Evolutionary conservation across 73 alveolate genomes (phyloP).

Genomic region (Strombidium stylifer): DNA sequence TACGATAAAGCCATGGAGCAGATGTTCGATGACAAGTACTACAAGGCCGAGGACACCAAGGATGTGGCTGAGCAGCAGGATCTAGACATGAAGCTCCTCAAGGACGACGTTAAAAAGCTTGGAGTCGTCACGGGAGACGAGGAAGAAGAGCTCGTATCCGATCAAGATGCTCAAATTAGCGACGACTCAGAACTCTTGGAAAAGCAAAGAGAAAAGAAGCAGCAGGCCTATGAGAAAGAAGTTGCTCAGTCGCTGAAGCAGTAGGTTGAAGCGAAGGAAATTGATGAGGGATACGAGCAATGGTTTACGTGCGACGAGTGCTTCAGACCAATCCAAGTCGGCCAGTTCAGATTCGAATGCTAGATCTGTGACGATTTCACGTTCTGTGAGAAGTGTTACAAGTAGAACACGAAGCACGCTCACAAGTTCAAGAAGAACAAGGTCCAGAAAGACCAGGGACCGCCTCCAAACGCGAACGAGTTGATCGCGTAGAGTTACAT

Average conservation of each 20-base stretch:
- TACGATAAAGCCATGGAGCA: constrained; percentile 81
- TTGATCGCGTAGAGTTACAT: constrained; percentile 64
- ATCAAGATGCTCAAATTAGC: constrained; percentile 45
- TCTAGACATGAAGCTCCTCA: constrained; percentile 59
- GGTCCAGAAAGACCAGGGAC: constrained; percentile 82
- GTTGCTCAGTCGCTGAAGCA: constrained; percentile 1
- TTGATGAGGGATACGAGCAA: constrained; percentile 62
- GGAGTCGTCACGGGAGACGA: constrained; percentile 52
- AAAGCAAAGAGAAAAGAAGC: constrained; percentile 35
- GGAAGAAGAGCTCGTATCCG: constrained; percentile 24
- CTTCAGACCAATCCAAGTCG: constrained; percentile 86
- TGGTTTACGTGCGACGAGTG: constrained; percentile 98
- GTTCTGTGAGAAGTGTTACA: constrained; percentile 88
- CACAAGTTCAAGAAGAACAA: constrained; percentile 85
- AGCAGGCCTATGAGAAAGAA: constrained; percentile 38
- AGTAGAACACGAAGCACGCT: constrained; percentile 69
- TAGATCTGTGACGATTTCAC: constrained; percentile 92
- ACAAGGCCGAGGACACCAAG: constrained; percentile 80
- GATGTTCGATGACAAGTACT: constrained; percentile 83
- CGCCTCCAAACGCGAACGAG: constrained; percentile 86
- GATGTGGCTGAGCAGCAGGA: constrained; percentile 29
- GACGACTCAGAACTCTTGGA: constrained; percentile 19
- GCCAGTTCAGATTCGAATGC: constrained; percentile 95
- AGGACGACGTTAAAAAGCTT: constrained; percentile 67
- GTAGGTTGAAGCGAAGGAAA: constrained; percentile 13